These are phyloP conservation scores for Yamadazyma diddensiae DNA, from an alignment of 1,139 yeast species.

Conservation along the genomic window DNA sequence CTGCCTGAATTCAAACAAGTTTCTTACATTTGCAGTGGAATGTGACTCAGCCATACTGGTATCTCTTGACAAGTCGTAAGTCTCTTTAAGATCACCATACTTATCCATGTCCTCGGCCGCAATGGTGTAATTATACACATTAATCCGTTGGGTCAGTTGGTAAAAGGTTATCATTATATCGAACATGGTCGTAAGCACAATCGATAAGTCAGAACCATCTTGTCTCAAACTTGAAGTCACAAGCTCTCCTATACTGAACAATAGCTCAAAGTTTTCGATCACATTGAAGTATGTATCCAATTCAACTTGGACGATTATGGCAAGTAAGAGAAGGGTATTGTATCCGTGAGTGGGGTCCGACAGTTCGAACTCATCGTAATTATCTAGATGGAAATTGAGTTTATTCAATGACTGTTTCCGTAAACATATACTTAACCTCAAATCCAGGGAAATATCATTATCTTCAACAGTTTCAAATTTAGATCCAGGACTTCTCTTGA, in stretches of 20 bases:
- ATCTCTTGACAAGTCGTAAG: slow-evolving; percentile 28
- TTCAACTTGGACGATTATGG: slow-evolving; percentile 36
- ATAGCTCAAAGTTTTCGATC: slow-evolving; percentile 41
- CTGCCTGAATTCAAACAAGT: slow-evolving; percentile 1
- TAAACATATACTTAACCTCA: slow-evolving; percentile 32
- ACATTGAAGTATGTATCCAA: slow-evolving; percentile 38
- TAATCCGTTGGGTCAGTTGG: slow-evolving; percentile 40
- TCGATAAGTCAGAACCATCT: slow-evolving; percentile 11
- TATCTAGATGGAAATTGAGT: slow-evolving; percentile 42
- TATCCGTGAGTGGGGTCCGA: slow-evolving; percentile 14
- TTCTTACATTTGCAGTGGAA: slow-evolving; percentile 8
- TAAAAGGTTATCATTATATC: slow-evolving; percentile 29
- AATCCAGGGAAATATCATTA: slow-evolving; percentile 23
- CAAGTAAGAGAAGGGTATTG: slow-evolving; percentile 25
- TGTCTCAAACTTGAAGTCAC: slow-evolving; percentile 7
- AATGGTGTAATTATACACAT: slow-evolving; percentile 37
- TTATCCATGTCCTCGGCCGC: slow-evolving; percentile 27
- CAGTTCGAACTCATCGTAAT: slow-evolving; percentile 33
- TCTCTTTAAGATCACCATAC: slow-evolving; percentile 36
- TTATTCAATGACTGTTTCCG: slow-evolving; percentile 37
- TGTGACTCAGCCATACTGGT: not conserved
- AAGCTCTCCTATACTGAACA: slow-evolving; percentile 43
- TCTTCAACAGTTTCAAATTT: slow-evolving; percentile 10
- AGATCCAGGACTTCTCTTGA: slow-evolving; percentile 16
- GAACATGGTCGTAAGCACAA: slow-evolving; percentile 21